phyloP scores from a whole-genome alignment of 805 yeast genomes.

The Zygotorulaspora florentina region DNA sequence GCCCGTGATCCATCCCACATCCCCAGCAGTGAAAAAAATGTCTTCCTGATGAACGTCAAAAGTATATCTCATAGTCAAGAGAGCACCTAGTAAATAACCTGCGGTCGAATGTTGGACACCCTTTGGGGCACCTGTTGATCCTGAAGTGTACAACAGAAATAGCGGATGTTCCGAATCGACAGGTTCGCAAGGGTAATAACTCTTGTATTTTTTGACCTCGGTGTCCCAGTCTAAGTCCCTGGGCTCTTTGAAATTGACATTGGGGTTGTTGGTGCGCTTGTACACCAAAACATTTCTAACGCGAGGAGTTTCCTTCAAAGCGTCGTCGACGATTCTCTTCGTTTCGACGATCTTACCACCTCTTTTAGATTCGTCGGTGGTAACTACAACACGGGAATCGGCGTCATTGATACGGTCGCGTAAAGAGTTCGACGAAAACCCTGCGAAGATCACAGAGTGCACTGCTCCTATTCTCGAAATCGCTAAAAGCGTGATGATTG shows the following conservation, averaged over 20 bases:
- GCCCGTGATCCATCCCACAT: slow-evolving; percentile 90
- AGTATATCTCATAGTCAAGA: slow-evolving; percentile 66
- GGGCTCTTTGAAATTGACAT: slow-evolving; percentile 42
- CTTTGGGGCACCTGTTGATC: slow-evolving; percentile 86
- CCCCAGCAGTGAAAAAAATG: slow-evolving; percentile 80
- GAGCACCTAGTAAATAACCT: slow-evolving; percentile 72
- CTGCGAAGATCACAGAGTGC: slow-evolving; percentile 84
- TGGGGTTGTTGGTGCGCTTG: slow-evolving; percentile 63
- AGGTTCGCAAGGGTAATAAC: slow-evolving; percentile 69
- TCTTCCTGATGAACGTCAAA: slow-evolving; percentile 76
- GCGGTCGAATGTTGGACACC: slow-evolving; percentile 82
- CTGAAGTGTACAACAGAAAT: slow-evolving; percentile 78
- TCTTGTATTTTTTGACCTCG: slow-evolving; percentile 59
- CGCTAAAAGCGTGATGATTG: slow-evolving; percentile 70
- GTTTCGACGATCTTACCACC: slow-evolving; percentile 81
- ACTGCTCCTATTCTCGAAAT: slow-evolving; percentile 77
- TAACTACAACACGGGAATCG: slow-evolving; percentile 63
- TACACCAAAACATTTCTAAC: slow-evolving; percentile 68
- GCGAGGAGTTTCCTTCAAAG: slow-evolving; percentile 58
- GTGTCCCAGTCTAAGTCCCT: slow-evolving; percentile 79
- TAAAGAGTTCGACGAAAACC: slow-evolving; percentile 69
- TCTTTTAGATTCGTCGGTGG: slow-evolving; percentile 78
- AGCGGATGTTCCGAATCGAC: slow-evolving; percentile 78
- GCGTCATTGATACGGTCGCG: slow-evolving; percentile 72
- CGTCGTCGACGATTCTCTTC: slow-evolving; percentile 80